Evolutionary conservation across 305 asterid species (phyloP), one percentile per base, ranked within the genome.

Genomic region (Ilex paraguariensis): DNA sequence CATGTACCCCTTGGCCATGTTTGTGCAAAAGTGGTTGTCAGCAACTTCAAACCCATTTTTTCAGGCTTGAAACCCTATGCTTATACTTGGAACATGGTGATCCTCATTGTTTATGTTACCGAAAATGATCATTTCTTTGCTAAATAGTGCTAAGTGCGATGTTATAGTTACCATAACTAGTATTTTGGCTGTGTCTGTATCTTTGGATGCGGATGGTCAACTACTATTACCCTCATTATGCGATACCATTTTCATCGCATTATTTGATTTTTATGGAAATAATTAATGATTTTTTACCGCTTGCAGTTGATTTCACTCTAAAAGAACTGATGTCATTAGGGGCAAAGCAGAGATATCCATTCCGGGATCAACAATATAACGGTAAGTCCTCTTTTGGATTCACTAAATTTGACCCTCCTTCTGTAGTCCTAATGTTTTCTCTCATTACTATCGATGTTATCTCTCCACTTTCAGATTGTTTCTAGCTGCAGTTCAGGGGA

Each of bases 251-350:
- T 44, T 15, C 28, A 39, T 33, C 14, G 13, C 42, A 53, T 64
- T 4, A 36, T 7, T 11, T 46, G 14, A 11, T 11, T 46, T 3
- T 46, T 3, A 46, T 46, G 10, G 51, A 9, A 9, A 13, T 46
- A 4, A 46, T 9, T 46, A 11, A 46, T 10, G 13, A 46, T 46
- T 6, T 3, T 13, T 6, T 1, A 9, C 10, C 5, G 0, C 13
- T 1, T 14, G 65, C 83, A 90, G 96, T 85, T 79, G 97, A 87
- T 73, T 87, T 85, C 77, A 90, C 95, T 31, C 76, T 90, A 46
- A 68, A 84, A 56, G 96, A 90, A 75, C 73, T 90, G 36, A 85
- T 84, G 79, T 65, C 89, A 13, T 57, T 87, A 76, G 75, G 83
- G 44, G 82, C 79, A 72, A 90, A 82, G 70, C 96, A 90, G 80